These are phyloP conservation scores for Aspergillus tamarii DNA, from an alignment of 2,329 filamentous ascomycete species.

Conservation along the genomic window DNA sequence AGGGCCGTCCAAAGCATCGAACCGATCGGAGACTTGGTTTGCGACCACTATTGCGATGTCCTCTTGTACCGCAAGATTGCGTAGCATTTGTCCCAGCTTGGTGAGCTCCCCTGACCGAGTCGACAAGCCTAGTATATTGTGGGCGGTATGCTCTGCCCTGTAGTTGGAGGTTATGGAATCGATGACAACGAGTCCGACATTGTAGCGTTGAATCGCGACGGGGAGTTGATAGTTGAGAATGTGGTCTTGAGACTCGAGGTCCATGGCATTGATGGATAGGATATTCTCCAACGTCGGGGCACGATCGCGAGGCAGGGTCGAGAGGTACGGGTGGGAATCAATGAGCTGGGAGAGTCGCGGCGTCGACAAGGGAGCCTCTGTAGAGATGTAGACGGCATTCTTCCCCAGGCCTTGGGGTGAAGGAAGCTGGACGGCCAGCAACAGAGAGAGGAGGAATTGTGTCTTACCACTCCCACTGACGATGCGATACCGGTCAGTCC, in stretches of 20 bases:
- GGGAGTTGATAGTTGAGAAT: conserved; percentile 92
- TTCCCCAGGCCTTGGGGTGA: conserved; percentile 70
- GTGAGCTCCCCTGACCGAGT: conserved; percentile 76
- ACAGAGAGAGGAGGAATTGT: conserved; percentile 82
- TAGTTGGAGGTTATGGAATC: conserved; percentile 97
- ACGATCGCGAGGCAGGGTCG: conserved; percentile 40
- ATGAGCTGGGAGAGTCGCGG: conserved; percentile 80
- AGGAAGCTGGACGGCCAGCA: conserved; percentile 82
- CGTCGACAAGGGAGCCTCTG: conserved; percentile 83
- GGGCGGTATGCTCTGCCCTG: conserved; percentile 70
- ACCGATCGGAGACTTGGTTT: conserved; percentile 93
- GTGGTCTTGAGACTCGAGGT: conserved; percentile 93
- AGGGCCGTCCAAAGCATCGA: conserved; percentile 48
- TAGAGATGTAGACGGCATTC: conserved; percentile 89
- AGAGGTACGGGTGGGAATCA: conserved; percentile 64
- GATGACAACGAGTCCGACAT: conserved; percentile 79
- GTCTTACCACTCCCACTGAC: conserved; percentile 86
- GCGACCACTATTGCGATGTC: conserved; percentile 85
- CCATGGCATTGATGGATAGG: conserved; percentile 78
- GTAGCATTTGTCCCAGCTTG: conserved; percentile 72
- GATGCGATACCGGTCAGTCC: not conserved
- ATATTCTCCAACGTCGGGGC: conserved; percentile 74
- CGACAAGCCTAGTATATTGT: conserved; percentile 61
- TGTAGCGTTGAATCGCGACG: conserved; percentile 74
- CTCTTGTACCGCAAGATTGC: conserved; percentile 73